Evolutionary conservation across 2,329 filamentous ascomycete genomes (phyloP).

Genomic region (Neopestalotiopsis sp.): DNA sequence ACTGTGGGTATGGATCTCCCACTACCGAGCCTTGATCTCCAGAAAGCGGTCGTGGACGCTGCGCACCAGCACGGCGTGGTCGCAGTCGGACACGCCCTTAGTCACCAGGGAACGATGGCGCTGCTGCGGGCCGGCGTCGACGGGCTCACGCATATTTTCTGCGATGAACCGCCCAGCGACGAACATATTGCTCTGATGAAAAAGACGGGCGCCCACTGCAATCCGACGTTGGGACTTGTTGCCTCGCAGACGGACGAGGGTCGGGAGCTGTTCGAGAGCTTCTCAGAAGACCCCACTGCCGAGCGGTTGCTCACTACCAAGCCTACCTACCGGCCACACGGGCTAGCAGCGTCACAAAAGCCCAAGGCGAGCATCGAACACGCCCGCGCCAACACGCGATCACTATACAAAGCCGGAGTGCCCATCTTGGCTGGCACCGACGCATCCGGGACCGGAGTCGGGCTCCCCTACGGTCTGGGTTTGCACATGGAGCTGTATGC

Average conservation of each 20-base stretch:
- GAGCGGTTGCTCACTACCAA: neutral
- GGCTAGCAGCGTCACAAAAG: neutral
- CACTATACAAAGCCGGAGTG: neutral
- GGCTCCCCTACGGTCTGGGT: neutral
- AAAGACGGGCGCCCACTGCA: neutral
- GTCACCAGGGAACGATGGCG: conserved; percentile 32
- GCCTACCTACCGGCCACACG: neutral
- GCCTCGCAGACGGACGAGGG: neutral
- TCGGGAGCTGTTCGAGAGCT: neutral
- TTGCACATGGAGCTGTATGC: neutral
- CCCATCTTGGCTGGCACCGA: neutral
- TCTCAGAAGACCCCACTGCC: neutral
- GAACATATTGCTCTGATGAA: conserved; percentile 24
- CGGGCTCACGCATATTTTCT: conserved; percentile 37
- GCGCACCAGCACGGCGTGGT: conserved; percentile 32
- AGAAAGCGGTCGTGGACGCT: conserved; percentile 47
- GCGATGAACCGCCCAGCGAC: conserved; percentile 31
- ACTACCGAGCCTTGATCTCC: conserved; percentile 47
- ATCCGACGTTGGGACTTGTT: conserved; percentile 18
- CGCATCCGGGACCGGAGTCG: neutral
- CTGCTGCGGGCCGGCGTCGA: conserved; percentile 33
- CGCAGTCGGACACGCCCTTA: conserved; percentile 33
- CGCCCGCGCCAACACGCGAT: neutral
- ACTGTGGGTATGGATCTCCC: conserved; percentile 41
- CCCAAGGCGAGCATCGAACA: neutral